Evolutionary conservation across 257 asterid genomes (phyloP).

Genomic region (Solanum arcanum): DNA sequence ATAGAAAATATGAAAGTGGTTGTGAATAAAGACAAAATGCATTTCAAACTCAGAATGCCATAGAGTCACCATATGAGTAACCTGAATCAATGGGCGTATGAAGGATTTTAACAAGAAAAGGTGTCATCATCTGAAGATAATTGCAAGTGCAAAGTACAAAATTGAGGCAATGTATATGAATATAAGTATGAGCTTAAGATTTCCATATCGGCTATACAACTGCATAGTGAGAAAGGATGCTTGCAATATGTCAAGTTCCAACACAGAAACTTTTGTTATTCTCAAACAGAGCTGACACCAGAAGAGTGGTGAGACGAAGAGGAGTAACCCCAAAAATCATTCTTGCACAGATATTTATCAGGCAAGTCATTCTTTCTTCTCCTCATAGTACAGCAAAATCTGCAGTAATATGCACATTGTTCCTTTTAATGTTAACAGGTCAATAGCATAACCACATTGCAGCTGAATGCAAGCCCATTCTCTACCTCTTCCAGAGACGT

Average conservation of each 20-base stretch:
- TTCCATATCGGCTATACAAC: not conserved
- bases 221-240: not conserved
- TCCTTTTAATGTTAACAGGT: not conserved
- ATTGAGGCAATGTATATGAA: not conserved
- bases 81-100: not conserved
- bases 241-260: not conserved
- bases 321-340: not conserved
- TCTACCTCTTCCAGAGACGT: not conserved
- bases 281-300: not conserved
- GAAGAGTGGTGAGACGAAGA: not conserved
- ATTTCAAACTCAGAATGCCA: not conserved
- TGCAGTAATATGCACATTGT: not conserved
- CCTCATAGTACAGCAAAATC: not conserved
- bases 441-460: not conserved
- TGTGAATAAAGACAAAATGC: not conserved
- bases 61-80: not conserved
- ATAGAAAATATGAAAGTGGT: not conserved
- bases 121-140: not conserved
- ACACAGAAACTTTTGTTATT: not conserved
- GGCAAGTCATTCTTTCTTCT: not conserved
- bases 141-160: not conserved
- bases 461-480: not conserved
- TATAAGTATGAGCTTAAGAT: not conserved
- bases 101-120: not conserved
- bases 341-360: not conserved